Percentiles rank a stretch among this genome's conserved stretches.
phyloP scores from a whole-genome alignment of 2,329 filamentous ascomycete genomes.

The Xylogone sp. region DNA sequence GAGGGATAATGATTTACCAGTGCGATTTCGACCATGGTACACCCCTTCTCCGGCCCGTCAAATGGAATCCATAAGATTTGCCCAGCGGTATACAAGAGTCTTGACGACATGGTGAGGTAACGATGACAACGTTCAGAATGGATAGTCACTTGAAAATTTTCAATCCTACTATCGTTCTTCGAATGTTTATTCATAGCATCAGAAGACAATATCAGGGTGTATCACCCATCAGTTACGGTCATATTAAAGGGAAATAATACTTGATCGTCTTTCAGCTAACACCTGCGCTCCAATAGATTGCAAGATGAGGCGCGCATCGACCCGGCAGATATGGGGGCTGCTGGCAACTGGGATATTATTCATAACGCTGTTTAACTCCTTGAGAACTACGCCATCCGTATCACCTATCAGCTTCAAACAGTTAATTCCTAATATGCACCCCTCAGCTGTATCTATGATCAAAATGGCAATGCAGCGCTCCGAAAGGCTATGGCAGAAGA shows the following conservation, averaged over 20 bases:
- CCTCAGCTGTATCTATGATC: neutral
- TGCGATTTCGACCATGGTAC: too few species aligned
- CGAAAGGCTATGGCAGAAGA: conserved; percentile 24
- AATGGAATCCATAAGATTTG: too few species aligned
- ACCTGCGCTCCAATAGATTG: neutral
- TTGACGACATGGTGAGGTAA: neutral
- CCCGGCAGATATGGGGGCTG: neutral
- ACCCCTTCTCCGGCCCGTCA: too few species aligned
- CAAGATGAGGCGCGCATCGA: neutral
- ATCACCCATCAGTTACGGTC: neutral
- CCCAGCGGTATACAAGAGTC: too few species aligned
- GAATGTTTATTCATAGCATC: neutral
- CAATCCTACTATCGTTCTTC: neutral
- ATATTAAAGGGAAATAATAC: neutral
- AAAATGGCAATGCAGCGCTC: conserved; percentile 17
- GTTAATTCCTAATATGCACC: neutral
- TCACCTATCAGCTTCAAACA: neutral
- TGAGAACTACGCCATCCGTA: neutral
- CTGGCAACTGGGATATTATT: neutral
- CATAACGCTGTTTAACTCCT: neutral
- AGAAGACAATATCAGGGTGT: too few species aligned
- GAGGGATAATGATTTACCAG: too few species aligned
- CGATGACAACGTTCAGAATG: too few species aligned
- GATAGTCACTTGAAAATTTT: neutral
- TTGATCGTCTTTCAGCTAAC: neutral